phyloP scores from a whole-genome alignment of 139 green algal genomes.

The Trebouxia sp. region DNA sequence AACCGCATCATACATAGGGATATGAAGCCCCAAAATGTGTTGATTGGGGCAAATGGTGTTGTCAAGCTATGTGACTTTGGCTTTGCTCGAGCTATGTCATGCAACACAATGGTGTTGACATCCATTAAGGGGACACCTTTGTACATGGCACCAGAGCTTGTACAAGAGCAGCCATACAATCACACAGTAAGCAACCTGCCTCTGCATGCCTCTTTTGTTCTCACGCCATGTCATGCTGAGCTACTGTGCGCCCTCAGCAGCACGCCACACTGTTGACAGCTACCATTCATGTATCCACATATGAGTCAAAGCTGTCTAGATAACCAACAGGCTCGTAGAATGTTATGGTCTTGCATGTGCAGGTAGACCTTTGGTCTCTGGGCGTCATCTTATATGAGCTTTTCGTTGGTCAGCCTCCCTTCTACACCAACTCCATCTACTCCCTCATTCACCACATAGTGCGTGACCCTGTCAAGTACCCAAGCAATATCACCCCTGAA shows the following conservation, averaged over 20 bases:
- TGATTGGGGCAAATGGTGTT: slow-evolving; percentile 64
- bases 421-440: slow-evolving; percentile 99
- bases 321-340: no score
- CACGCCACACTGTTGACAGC: no score
- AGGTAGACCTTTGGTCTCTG: slow-evolving; percentile 97
- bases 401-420: slow-evolving; percentile 93
- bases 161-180: slow-evolving; percentile 97
- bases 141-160: slow-evolving; percentile 99
- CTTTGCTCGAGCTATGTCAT: slow-evolving; percentile 88
- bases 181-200: slow-evolving; percentile 65
- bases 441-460: slow-evolving; percentile 95
- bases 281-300: no score
- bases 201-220: not conserved
- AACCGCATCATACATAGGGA: slow-evolving; percentile 94
- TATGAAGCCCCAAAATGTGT: slow-evolving; percentile 95
- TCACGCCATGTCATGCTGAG: no score
- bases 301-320: no score
- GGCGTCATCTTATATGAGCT: slow-evolving; percentile 99
- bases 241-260: no score
- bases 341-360: no score
- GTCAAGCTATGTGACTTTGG: slow-evolving; percentile 95
- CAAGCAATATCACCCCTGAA: slow-evolving; percentile 78
- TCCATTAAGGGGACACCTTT: slow-evolving; percentile 97
- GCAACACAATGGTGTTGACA: slow-evolving; percentile 91
- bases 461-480: slow-evolving; percentile 90